These are phyloP conservation scores for Gracilaria gracilis DNA, from an alignment of 23 red algal species.

Conservation along the genomic window DNA sequence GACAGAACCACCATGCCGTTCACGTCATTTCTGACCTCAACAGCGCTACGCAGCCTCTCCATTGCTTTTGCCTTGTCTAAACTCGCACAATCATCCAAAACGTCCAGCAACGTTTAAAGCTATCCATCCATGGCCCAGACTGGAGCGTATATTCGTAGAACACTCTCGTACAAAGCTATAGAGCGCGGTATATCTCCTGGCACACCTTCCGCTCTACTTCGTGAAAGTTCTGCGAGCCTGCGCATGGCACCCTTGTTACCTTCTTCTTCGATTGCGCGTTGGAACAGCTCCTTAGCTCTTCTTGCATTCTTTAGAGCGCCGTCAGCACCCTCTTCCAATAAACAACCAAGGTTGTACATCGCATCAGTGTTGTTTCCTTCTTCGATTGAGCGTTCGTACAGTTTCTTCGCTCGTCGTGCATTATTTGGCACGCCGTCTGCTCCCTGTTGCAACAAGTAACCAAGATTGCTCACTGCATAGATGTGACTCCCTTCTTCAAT, in stretches of 20 bases:
- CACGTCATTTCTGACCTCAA: not conserved
- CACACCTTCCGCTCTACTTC: not conserved
- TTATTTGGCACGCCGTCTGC: not conserved
- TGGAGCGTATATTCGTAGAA: not conserved
- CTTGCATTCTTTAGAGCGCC: too few species aligned
- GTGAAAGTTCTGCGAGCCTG: not conserved
- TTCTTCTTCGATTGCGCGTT: not conserved
- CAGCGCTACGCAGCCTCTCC: not conserved
- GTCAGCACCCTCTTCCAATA: not conserved
- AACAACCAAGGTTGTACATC: not conserved
- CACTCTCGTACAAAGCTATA: not conserved
- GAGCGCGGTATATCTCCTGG: not conserved
- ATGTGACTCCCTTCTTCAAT: not conserved
- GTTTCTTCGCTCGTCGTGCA: not conserved
- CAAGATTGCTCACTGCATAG: not conserved
- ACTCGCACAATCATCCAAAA: not conserved
- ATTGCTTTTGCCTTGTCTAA: not conserved
- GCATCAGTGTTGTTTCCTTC: not conserved
- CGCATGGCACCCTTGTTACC: not conserved
- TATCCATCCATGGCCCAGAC: not conserved
- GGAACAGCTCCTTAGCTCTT: not conserved
- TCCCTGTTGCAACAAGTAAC: not conserved
- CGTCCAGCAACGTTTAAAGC: not conserved
- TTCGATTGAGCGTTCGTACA: not conserved
- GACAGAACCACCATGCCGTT: not conserved